Conservation (phyloP, 202 grass and related monocot species). For the Cymbopogon flexuosus region DNA sequence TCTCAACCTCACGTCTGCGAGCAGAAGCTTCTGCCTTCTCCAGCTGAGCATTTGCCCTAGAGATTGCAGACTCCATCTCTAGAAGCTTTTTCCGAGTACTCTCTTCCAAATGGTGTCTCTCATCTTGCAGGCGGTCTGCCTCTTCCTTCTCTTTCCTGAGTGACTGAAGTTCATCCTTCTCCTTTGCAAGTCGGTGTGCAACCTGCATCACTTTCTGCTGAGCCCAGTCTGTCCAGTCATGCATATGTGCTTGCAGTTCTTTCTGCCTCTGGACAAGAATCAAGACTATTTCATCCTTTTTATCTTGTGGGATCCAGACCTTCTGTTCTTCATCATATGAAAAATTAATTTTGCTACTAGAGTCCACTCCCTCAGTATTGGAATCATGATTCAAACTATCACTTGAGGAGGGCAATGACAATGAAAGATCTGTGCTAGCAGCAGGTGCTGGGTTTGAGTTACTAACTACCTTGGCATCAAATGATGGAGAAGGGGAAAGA, state of each 20-base stretch:
- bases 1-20: constrained; percentile 57
- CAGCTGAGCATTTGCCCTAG: constrained; percentile 57
- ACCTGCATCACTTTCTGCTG: constrained; percentile 98
- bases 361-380: constrained; percentile 31
- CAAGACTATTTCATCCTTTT: constrained; percentile 70
- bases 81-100: constrained; percentile 81
- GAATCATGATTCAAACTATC: constrained; percentile 34
- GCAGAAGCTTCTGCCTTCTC: constrained; percentile 69
- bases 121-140: constrained; percentile 52
- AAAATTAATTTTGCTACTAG: constrained; percentile 38
- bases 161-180: constrained; percentile 74
- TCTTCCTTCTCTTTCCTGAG: constrained; percentile 83
- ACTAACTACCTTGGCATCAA: constrained; percentile 38
- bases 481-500: constrained; percentile 44
- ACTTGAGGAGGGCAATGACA: constrained; percentile 53
- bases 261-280: constrained; percentile 70
- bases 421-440: constrained; percentile 71
- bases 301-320: constrained; percentile 70
- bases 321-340: constrained; percentile 53
- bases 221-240: constrained; percentile 90
- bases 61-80: constrained; percentile 89
- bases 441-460: constrained; percentile 29
- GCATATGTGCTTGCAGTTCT: constrained; percentile 68
- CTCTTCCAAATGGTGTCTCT: constrained; percentile 67
- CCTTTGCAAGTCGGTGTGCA: constrained; percentile 66